Conservation (phyloP, 306 rosid species). For the Comarum palustre region DNA sequence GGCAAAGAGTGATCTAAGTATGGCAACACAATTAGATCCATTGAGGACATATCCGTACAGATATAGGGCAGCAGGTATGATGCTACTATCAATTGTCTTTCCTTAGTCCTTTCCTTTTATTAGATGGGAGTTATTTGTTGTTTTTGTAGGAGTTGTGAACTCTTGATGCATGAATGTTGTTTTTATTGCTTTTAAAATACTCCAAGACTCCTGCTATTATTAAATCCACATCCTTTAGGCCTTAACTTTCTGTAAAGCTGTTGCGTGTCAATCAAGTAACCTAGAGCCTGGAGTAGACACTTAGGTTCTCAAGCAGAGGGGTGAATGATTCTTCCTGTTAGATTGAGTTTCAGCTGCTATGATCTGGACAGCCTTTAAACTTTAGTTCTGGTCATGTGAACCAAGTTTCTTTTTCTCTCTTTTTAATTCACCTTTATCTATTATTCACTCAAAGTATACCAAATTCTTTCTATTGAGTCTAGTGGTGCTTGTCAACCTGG, state of each 20-base stretch:
- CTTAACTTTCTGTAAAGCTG: background rate
- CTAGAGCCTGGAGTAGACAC: background rate
- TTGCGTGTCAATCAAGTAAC: background rate
- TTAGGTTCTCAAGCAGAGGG: background rate
- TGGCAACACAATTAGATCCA: conserved; percentile 81
- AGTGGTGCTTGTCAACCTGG: background rate
- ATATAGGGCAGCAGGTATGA: conserved; percentile 92
- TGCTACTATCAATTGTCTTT: conserved; percentile 1
- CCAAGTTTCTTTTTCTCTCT: background rate
- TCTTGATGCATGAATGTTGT: conserved; percentile 14
- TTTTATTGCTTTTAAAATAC: background rate
- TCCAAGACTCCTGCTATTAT: background rate
- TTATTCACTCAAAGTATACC: background rate
- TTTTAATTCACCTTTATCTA: background rate
- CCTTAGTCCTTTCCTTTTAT: conserved; percentile 6
- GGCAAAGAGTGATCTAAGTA: conserved; percentile 82
- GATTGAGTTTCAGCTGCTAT: conserved; percentile 7
- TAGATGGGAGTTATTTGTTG: conserved; percentile 14
- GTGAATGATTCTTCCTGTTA: conserved; percentile 5
- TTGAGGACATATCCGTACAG: conserved; percentile 88
- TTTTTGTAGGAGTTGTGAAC: conserved; percentile 1
- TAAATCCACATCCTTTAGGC: background rate
- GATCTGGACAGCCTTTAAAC: background rate
- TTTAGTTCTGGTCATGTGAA: background rate
- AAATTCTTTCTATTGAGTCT: background rate